Base-by-base conservation (phyloP, 2,329 filamentous ascomycete genomes). In the Incumbomyces delicatus region DNA sequence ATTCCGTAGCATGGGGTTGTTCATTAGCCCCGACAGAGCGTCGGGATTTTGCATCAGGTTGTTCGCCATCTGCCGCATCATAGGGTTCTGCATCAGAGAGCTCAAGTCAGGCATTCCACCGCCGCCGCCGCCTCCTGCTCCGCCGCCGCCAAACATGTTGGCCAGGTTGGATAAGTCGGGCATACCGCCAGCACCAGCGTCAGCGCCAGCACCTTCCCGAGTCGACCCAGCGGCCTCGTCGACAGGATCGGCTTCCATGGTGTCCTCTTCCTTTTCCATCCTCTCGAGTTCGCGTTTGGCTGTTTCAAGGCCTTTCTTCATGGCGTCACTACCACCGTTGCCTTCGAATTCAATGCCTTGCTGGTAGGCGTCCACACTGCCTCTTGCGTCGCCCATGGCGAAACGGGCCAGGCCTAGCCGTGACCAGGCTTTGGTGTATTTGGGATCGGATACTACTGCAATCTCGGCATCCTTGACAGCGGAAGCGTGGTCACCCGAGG, bases 351-450 rank as follows among this genome's bases (percentile, higher is more conserved):
- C 86, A 62, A 98, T 96, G 44, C 92, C 92, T 65, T 86, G 79
- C 67, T 83, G 73, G 69, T 98, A 98, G 14, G 92, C 92, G 59
- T 96, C 89, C 83, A 95, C 94, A 53, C 85, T 83, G 41, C 87
- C 92, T 68, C 83, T 82, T 47, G 87, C 83, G 61, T 98, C 90
- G 30, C 89, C 90, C 43, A 95, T 78, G 13, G 90, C 90, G 67
- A 90, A 98, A 51, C 84, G 80, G 36, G 92, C 92, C 33, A 96
- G 81, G 16, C 92, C 92, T 16, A 98, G 76, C 51, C 92, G 80
- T 57, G 85, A 92, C 92, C 92, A 98, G 13, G 88, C 92, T 72
- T 98, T 96, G 56, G 89, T 94, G 74, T 96, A 98, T 64, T 80
- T 81, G 11, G 92, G 87, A 66, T 98, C 92, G 46, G 88, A 77